phyloP scores from a whole-genome alignment of 2,329 filamentous ascomycete species.

The Nigrograna mackinnonii region DNA sequence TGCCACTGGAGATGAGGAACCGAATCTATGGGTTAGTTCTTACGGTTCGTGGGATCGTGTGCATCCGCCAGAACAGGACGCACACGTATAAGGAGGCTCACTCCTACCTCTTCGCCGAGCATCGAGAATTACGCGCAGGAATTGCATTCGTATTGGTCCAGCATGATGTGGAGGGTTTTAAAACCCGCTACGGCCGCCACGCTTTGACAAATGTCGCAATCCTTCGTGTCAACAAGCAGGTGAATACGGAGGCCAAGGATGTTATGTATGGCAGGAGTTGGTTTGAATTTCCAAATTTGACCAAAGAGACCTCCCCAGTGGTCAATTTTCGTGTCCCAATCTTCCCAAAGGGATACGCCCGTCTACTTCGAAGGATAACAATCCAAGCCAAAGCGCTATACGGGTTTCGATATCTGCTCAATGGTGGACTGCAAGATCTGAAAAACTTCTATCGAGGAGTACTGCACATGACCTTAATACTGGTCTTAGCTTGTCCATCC shows the following conservation, averaged over 20 bases:
- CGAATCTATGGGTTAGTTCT: slow-evolving; percentile 25
- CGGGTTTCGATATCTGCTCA: slow-evolving; percentile 21
- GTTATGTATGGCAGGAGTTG: slow-evolving; percentile 46
- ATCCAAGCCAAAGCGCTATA: slow-evolving; percentile 26
- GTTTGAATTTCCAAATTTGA: slow-evolving; percentile 33
- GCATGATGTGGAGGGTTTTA: slow-evolving; percentile 14
- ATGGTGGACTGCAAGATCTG: slow-evolving; percentile 17
- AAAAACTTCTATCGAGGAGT: slow-evolving; percentile 26
- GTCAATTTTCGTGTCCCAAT: slow-evolving; percentile 24
- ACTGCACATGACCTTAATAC: slow-evolving; percentile 17
- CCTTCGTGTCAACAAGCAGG: slow-evolving; percentile 38
- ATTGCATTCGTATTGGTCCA: slow-evolving; percentile 24
- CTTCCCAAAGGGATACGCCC: slow-evolving; percentile 20
- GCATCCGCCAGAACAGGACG: slow-evolving; percentile 28
- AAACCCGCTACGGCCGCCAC: slow-evolving; percentile 18
- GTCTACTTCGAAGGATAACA: slow-evolving; percentile 18
- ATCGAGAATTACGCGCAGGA: slow-evolving; percentile 22
- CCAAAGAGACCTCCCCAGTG: slow-evolving; percentile 18
- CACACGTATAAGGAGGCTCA: slow-evolving; percentile 13
- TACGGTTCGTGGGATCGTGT: slow-evolving; percentile 24
- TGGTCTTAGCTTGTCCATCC: slow-evolving; percentile 19
- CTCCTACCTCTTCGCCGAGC: slow-evolving; percentile 19
- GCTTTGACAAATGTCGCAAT: slow-evolving; percentile 25
- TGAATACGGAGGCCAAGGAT: slow-evolving; percentile 45
- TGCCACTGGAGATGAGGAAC: slow-evolving; percentile 23